phyloP scores from a whole-genome alignment of 495 filamentous ascomycete genomes.

The Penicillium silybi region DNA sequence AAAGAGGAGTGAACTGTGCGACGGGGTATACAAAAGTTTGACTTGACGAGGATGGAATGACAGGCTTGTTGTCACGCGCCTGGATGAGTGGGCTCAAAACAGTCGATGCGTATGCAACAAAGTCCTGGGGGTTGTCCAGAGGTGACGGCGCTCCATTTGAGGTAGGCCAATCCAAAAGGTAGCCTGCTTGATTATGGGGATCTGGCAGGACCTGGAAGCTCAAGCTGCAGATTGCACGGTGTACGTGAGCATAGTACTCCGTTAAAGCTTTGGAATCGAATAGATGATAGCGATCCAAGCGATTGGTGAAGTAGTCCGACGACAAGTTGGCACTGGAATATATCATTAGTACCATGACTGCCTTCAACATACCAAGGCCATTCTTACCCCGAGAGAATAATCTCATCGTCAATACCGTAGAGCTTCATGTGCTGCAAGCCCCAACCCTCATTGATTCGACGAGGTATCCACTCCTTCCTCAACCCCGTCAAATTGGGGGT shows the following conservation, averaged over 20 bases:
- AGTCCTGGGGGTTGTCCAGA: slow-evolving; percentile 61
- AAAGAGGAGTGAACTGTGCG: slow-evolving; percentile 77
- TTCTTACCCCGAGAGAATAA: slow-evolving; percentile 83
- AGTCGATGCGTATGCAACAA: slow-evolving; percentile 61
- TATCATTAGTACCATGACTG: slow-evolving; percentile 1
- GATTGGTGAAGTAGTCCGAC: slow-evolving; percentile 91
- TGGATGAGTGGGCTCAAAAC: slow-evolving; percentile 63
- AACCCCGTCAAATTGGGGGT: slow-evolving; percentile 91
- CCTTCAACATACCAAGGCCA: background rate
- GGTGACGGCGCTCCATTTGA: slow-evolving; percentile 71
- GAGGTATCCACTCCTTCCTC: slow-evolving; percentile 77
- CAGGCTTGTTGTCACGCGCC: slow-evolving; percentile 33
- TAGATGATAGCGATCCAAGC: slow-evolving; percentile 91
- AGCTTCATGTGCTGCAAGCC: slow-evolving; percentile 99
- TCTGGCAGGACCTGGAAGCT: slow-evolving; percentile 75
- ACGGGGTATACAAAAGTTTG: slow-evolving; percentile 80
- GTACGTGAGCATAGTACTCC: slow-evolving; percentile 75
- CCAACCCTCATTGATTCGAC: slow-evolving; percentile 96
- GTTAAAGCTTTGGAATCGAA: slow-evolving; percentile 75
- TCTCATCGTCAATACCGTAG: slow-evolving; percentile 92
- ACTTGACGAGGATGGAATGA: slow-evolving; percentile 25
- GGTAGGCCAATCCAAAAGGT: slow-evolving; percentile 72
- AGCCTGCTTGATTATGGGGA: slow-evolving; percentile 53
- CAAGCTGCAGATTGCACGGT: slow-evolving; percentile 70
- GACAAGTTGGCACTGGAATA: slow-evolving; percentile 76